Base-by-base conservation (phyloP, 176 grass and related monocot species). In the Oryza officinalis region DNA sequence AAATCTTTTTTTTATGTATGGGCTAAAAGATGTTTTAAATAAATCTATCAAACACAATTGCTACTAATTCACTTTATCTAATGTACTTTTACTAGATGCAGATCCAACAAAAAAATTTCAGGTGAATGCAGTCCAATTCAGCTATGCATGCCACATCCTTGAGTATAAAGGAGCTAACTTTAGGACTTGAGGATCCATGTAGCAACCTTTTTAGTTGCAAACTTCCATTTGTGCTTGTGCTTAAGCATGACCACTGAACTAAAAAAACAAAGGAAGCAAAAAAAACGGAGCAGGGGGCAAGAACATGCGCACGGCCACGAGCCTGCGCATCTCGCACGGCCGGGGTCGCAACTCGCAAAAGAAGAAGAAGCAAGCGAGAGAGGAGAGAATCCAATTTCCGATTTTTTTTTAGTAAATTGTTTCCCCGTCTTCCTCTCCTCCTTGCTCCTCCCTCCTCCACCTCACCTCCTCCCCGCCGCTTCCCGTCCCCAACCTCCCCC, bases 391-490 rank as follows among this genome's bases (percentile, higher is more conserved):
- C 75, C 67, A 64, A 61, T 65, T 79, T 71, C 38, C 38, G 18
- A 35, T 67, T 35, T 4, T 84, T 84, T 77, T 77, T 60, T 64
- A 63, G 41, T 65, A 44, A 41, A 18, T 15, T 54, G 35, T 69
- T 71, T 27, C 67, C 38, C 61, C 64, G n/a, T 54, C 63, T 27
- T 65, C 25, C 35, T 54, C 65, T 80, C 77, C 57, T 61, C 57
- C n/a, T n/a, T n/a, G n/a, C 57, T 25, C 22, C 22, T 52, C 13
- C 15, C 15, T 52, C 49, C 5, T n/a, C n/a, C n/a, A n/a, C n/a
- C n/a, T n/a, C 0, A 1, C 15, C 14, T 5, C 47, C 81, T 74
- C 81, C 32, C 70, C 81, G 71, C 81, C 81, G 81, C 81, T 83
- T 63, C 81, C 52, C 57, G 7, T 47, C 69, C 30, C 46, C 18